A percentile compares a stretch with the other conserved stretches of the same genome.
Evolutionary conservation across 179 eudicot genomes (phyloP).

Genomic region (Gypsophila paniculata): DNA sequence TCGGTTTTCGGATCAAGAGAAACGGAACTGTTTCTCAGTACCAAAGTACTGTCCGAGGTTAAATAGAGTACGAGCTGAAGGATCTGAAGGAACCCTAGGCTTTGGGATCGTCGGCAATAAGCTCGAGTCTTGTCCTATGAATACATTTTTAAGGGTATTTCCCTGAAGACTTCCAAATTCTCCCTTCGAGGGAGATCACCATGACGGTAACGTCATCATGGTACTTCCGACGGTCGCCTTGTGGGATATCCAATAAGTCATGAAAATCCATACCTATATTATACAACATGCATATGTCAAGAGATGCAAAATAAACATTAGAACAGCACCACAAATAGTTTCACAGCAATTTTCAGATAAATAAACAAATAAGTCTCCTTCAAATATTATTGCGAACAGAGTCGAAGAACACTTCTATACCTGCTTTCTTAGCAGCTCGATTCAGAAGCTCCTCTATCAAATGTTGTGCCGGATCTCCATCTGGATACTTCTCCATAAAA

Average conservation of each 20-base stretch:
- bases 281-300: neutral
- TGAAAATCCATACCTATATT: constrained; percentile 85
- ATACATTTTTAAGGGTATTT: constrained; percentile 43
- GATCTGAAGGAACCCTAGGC: too few relatives aligned
- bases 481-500: constrained; percentile 84
- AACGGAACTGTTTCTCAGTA: constrained; percentile 10
- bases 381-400: neutral
- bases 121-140: constrained; percentile 11
- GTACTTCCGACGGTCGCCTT: constrained; percentile 87
- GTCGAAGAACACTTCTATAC: constrained; percentile 30
- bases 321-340: neutral
- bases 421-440: constrained; percentile 99
- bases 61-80: neutral
- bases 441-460: constrained; percentile 91
- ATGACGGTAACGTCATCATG: constrained; percentile 97
- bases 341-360: neutral
- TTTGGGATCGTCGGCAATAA: neutral
- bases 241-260: constrained; percentile 84
- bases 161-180: constrained; percentile 73
- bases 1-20: constrained; percentile 19
- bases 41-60: neutral
- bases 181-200: constrained; percentile 79
- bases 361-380: neutral
- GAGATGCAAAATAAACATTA: constrained; percentile 12
- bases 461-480: constrained; percentile 99